A percentile compares a stretch with the other conserved stretches of the same genome.
These are phyloP conservation scores for Serendipita sp. DNA, from an alignment of 768 basidiomycete genomes.

Conservation along the genomic window DNA sequence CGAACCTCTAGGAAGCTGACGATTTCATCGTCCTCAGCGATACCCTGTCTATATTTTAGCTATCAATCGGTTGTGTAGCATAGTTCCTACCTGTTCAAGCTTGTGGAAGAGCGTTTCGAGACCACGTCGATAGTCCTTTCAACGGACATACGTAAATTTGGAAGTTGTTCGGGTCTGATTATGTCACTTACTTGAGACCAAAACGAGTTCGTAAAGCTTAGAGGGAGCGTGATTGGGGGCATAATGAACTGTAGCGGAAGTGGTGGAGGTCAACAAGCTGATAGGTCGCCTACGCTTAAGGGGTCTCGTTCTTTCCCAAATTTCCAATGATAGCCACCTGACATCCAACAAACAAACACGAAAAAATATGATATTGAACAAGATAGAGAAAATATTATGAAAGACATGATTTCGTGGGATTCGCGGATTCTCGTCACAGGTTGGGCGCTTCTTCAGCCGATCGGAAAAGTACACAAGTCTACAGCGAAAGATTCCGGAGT, in stretches of 20 bases:
- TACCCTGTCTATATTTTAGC: constrained; percentile 33
- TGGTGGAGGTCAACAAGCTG: not conserved
- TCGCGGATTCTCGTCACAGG: too few species aligned
- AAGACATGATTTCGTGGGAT: not conserved
- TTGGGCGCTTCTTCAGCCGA: not conserved
- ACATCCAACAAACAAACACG: not conserved
- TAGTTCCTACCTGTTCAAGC: constrained; percentile 49
- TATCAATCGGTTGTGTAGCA: not conserved
- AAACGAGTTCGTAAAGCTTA: constrained; percentile 81
- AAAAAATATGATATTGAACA: not conserved
- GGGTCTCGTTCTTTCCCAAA: too few species aligned
- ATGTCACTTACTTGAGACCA: constrained; percentile 36
- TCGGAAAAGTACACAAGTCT: not conserved
- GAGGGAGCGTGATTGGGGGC: constrained; percentile 81
- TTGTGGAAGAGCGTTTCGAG: constrained; percentile 60
- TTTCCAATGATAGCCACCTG: not conserved
- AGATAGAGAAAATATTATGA: not conserved
- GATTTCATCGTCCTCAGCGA: constrained; percentile 70
- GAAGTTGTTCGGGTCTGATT: too few species aligned
- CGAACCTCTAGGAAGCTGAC: constrained; percentile 66
- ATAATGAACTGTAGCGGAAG: constrained; percentile 22
- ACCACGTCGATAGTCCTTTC: constrained; percentile 63
- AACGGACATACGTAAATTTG: not conserved
- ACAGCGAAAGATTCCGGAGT: not conserved
- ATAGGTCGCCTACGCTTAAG: not conserved